phyloP scores from a whole-genome alignment of 1,139 yeast genomes.

The Saccharomyces hybrid region DNA sequence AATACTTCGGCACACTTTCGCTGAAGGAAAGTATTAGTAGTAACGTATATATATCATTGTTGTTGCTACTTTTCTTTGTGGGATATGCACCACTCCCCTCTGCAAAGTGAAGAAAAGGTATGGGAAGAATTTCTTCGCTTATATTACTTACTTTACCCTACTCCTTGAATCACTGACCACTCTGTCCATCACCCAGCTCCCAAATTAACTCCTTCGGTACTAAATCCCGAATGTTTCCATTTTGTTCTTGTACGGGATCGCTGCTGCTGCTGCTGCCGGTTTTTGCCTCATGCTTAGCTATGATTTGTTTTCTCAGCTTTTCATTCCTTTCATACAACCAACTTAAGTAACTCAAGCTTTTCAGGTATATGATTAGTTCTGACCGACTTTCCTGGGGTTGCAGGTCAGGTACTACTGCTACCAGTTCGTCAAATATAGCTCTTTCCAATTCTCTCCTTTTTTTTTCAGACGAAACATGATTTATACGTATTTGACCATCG shows the following conservation, averaged over 20 bases:
- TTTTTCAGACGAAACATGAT: conserved; percentile 39
- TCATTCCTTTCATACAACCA: conserved; percentile 28
- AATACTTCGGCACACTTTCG: neutral
- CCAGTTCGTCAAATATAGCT: conserved; percentile 36
- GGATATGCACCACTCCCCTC: neutral
- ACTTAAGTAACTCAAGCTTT: conserved; percentile 26
- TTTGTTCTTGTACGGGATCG: neutral
- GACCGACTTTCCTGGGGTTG: conserved; percentile 34
- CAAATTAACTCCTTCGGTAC: neutral
- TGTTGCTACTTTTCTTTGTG: neutral
- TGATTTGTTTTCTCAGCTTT: conserved; percentile 16
- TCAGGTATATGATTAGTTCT: conserved; percentile 33
- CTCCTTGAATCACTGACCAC: neutral
- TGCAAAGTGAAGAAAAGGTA: neutral
- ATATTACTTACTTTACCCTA: neutral
- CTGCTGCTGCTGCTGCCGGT: neutral
- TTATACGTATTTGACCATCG: conserved; percentile 35
- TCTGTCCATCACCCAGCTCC: neutral
- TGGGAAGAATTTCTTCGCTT: neutral
- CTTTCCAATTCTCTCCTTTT: conserved; percentile 37
- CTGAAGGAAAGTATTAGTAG: neutral
- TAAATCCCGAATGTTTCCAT: neutral
- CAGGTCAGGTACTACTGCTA: conserved; percentile 35
- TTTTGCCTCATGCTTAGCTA: conserved; percentile 4
- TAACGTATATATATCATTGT: neutral